These are phyloP conservation scores for Neoconidiobolus thromboides DNA, from an alignment of 371 early-diverging fungal species.

Conservation along the genomic window DNA sequence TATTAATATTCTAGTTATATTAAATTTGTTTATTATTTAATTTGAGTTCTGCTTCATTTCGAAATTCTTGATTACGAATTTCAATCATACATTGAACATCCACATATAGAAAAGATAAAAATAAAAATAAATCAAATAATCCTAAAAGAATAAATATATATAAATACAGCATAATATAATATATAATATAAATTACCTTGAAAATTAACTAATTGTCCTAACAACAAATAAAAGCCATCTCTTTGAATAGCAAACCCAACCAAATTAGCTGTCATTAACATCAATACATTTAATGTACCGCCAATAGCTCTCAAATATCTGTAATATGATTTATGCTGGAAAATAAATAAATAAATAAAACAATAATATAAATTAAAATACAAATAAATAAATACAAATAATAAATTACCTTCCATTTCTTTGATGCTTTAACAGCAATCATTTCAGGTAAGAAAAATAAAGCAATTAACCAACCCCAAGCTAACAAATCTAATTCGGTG, in stretches of 20 bases:
- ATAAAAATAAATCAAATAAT: conserved; percentile 22
- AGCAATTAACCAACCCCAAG: conserved; percentile 86
- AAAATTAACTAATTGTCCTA: conserved; percentile 19
- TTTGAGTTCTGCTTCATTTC: background rate
- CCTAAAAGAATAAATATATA: conserved; percentile 13
- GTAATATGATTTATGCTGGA: conserved; percentile 39
- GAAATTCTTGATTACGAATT: conserved; percentile 17
- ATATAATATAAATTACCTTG: conserved; percentile 13
- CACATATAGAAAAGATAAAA: conserved; percentile 33
- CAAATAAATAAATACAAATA: background rate
- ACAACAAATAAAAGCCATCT: conserved; percentile 57
- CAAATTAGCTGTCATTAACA: conserved; percentile 87
- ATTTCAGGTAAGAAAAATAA: conserved; percentile 72
- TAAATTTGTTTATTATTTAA: no score
- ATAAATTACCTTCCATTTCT: conserved; percentile 8
- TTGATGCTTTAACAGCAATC: conserved; percentile 38
- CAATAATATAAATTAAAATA: no score
- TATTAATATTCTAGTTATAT: no score
- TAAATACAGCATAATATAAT: background rate
- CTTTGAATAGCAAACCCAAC: conserved; percentile 84
- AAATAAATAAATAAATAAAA: conserved; percentile 16
- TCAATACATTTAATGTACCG: conserved; percentile 63
- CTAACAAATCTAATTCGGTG: conserved; percentile 53
- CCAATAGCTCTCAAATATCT: conserved; percentile 66
- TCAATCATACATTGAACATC: conserved; percentile 75